These are phyloP conservation scores for Yarrowia galli DNA, from an alignment of 1,139 yeast species.

Conservation along the genomic window DNA sequence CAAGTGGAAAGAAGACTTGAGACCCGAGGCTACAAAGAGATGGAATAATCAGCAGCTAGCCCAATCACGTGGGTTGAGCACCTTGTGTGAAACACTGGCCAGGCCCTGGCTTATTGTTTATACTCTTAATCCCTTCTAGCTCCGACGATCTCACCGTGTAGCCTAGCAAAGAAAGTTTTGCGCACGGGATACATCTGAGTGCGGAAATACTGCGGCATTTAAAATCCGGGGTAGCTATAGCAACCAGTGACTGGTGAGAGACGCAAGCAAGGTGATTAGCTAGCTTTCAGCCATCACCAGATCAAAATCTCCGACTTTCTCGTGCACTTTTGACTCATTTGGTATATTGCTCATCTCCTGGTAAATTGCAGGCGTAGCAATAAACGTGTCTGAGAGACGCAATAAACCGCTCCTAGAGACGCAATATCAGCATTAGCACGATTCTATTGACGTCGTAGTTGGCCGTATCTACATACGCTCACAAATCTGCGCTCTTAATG, in stretches of 20 bases:
- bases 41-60: background rate
- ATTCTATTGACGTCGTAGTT: too few species aligned
- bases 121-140: slow-evolving; percentile 10
- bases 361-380: too few species aligned
- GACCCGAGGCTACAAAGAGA: background rate
- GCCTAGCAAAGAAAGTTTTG: background rate
- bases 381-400: too few species aligned
- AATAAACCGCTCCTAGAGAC: too few species aligned
- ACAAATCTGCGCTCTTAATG: background rate
- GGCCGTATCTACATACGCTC: background rate
- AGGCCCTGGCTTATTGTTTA: background rate
- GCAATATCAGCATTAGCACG: background rate
- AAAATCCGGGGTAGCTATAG: slow-evolving; percentile 26
- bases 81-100: background rate
- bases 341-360: too few species aligned
- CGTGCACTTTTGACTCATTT: background rate
- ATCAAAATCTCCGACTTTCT: background rate
- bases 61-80: background rate
- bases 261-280: background rate
- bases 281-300: too few species aligned
- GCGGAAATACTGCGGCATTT: slow-evolving; percentile 24
- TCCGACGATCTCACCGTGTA: background rate
- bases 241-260: background rate
- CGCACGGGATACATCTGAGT: slow-evolving; percentile 11
- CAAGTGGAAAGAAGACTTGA: background rate